Percentiles rank a stretch among this genome's conserved stretches.
Evolutionary conservation across 768 basidiomycete genomes (phyloP).

Genomic region (Fomitopsis serialis): DNA sequence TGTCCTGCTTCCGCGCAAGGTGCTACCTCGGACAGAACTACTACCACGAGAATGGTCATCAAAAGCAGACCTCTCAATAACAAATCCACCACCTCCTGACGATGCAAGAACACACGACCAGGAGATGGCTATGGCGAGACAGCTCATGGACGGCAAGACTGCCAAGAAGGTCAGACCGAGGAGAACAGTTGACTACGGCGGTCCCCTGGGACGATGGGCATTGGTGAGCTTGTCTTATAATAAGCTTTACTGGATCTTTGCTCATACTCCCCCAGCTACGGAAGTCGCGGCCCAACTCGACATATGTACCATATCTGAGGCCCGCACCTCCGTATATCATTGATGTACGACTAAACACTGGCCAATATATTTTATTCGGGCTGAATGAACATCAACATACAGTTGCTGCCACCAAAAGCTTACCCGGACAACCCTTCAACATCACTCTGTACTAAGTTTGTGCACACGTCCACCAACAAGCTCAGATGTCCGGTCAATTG

Average conservation of each 20-base stretch:
- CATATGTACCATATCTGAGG: constrained; percentile 71
- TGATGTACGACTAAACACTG: constrained; percentile 51
- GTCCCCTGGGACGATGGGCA: constrained; percentile 80
- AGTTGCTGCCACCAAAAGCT: constrained; percentile 93
- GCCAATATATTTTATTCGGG: constrained; percentile 1
- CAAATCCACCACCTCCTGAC: constrained; percentile 80
- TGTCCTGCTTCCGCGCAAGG: constrained; percentile 45
- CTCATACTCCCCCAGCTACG: constrained; percentile 42
- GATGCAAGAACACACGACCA: constrained; percentile 72
- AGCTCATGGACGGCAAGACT: constrained; percentile 72
- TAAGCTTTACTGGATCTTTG: neutral
- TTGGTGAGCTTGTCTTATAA: constrained; percentile 48
- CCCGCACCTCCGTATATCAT: constrained; percentile 86
- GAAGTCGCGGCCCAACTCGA: constrained; percentile 75
- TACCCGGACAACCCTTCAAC: constrained; percentile 90
- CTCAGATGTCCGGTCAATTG: constrained; percentile 96
- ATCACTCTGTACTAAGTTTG: constrained; percentile 93
- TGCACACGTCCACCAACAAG: constrained; percentile 98
- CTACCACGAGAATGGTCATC: constrained; percentile 73
- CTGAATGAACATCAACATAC: constrained; percentile 20
- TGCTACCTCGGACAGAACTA: constrained; percentile 29
- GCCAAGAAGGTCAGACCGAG: constrained; percentile 90
- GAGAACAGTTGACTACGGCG: constrained; percentile 93
- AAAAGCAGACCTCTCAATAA: constrained; percentile 53
- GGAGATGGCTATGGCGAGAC: constrained; percentile 70